phyloP scores from a whole-genome alignment of 352 stramenopile genomes.

The Pelagophyceae sp. region DNA sequence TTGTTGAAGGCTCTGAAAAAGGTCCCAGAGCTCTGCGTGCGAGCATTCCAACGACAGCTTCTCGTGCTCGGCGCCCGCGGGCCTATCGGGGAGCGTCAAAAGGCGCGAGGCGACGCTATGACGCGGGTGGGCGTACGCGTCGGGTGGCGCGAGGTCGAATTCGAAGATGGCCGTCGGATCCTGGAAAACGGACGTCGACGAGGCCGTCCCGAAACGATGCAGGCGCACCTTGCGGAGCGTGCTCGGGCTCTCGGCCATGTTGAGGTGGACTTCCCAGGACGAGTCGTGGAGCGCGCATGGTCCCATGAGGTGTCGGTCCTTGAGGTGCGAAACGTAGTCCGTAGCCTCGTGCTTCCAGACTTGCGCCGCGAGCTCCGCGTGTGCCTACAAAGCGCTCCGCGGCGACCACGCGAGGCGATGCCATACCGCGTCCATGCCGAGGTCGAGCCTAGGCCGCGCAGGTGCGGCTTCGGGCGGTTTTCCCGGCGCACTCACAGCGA shows the following conservation, averaged over 20 bases:
- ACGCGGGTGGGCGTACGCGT: neutral
- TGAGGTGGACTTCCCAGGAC: neutral
- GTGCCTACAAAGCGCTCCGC: neutral
- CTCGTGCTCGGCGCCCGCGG: neutral
- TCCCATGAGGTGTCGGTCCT: neutral
- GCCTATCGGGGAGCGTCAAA: neutral
- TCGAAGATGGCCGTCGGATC: constrained; percentile 8
- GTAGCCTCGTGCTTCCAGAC: neutral
- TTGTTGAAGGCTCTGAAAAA: neutral
- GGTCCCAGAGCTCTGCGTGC: neutral
- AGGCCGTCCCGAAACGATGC: too few species aligned
- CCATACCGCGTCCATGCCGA: neutral
- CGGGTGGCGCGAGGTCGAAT: neutral
- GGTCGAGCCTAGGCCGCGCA: neutral
- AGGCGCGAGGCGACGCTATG: neutral
- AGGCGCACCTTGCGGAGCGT: neutral
- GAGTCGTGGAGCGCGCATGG: neutral
- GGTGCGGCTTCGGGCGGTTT: neutral
- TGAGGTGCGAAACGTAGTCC: neutral
- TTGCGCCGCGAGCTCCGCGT: neutral
- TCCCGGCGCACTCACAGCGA: neutral
- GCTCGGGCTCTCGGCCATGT: neutral
- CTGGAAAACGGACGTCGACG: too few species aligned
- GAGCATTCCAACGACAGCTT: neutral
- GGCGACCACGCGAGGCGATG: neutral